Evolutionary conservation across 2,329 filamentous ascomycete genomes (phyloP).

Genomic region (Dactylellina sp.): DNA sequence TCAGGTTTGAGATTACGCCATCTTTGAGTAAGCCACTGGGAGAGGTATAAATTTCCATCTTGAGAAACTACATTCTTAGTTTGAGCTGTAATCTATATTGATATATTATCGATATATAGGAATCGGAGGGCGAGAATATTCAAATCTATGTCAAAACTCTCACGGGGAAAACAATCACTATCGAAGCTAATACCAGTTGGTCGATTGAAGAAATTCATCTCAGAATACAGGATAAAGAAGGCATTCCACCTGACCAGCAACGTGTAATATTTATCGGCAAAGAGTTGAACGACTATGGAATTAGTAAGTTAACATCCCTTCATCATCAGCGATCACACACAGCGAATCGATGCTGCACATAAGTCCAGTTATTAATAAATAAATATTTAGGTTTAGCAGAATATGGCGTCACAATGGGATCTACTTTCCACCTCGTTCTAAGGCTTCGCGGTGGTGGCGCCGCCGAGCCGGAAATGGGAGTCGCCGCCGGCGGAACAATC

Average conservation of each 20-base stretch:
- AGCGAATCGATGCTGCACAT: not conserved
- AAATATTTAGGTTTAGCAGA: constrained; percentile 17
- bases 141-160: constrained; percentile 87
- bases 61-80: too few relatives aligned
- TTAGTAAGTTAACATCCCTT: constrained; percentile 62
- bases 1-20: constrained; percentile 67
- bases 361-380: not conserved
- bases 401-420: not conserved
- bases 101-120: not conserved
- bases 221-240: constrained; percentile 98
- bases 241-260: constrained; percentile 95
- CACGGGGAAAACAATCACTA: constrained; percentile 77
- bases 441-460: constrained; percentile 2
- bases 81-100: too few relatives aligned
- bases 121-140: constrained; percentile 66
- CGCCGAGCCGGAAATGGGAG: constrained; percentile 61
- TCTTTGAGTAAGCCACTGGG: too few relatives aligned
- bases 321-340: not conserved
- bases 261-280: constrained; percentile 95
- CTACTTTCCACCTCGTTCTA: constrained; percentile 3
- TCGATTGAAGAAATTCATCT: constrained; percentile 96
- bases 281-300: constrained; percentile 93
- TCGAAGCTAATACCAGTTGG: constrained; percentile 71
- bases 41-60: too few relatives aligned
- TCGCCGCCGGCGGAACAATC: constrained; percentile 65